Percentiles rank a stretch among this genome's conserved stretches.
phyloP scores from a whole-genome alignment of 1,139 yeast genomes.

The Suhomyces coccinellae region DNA sequence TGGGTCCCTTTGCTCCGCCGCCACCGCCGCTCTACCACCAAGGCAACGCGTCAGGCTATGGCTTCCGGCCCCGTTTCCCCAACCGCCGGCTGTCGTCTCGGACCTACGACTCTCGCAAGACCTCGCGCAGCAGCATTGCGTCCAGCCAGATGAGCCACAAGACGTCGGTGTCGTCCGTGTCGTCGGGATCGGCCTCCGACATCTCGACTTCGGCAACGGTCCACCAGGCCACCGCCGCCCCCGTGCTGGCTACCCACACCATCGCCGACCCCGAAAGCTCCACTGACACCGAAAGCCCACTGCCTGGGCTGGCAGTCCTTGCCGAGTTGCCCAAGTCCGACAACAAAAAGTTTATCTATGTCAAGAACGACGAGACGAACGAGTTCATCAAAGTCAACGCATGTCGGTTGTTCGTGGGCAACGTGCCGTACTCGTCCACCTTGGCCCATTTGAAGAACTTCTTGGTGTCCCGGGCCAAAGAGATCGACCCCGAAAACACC shows the following conservation, averaged over 20 bases:
- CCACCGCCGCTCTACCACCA: background rate
- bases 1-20: background rate
- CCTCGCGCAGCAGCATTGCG: slow-evolving; percentile 16
- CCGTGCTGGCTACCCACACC: too few species aligned
- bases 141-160: slow-evolving; percentile 7
- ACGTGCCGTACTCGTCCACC: slow-evolving; percentile 56
- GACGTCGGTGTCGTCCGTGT: slow-evolving; percentile 15
- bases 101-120: slow-evolving; percentile 14
- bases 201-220: background rate
- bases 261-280: too few species aligned
- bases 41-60: background rate
- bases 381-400: slow-evolving; percentile 39
- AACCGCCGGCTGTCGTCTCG: slow-evolving; percentile 13
- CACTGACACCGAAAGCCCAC: too few species aligned
- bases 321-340: slow-evolving; percentile 1
- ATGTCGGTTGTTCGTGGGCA: slow-evolving; percentile 51
- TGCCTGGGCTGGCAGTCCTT: too few species aligned
- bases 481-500: slow-evolving; percentile 31
- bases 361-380: slow-evolving; percentile 28
- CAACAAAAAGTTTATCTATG: slow-evolving; percentile 21
- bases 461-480: slow-evolving; percentile 32
- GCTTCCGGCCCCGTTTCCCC: slow-evolving; percentile 7
- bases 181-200: slow-evolving; percentile 2
- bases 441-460: slow-evolving; percentile 58
- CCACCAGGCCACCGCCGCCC: too few species aligned